Conservation (phyloP, 805 yeast genomes). For the Clavispora phyllophila region DNA sequence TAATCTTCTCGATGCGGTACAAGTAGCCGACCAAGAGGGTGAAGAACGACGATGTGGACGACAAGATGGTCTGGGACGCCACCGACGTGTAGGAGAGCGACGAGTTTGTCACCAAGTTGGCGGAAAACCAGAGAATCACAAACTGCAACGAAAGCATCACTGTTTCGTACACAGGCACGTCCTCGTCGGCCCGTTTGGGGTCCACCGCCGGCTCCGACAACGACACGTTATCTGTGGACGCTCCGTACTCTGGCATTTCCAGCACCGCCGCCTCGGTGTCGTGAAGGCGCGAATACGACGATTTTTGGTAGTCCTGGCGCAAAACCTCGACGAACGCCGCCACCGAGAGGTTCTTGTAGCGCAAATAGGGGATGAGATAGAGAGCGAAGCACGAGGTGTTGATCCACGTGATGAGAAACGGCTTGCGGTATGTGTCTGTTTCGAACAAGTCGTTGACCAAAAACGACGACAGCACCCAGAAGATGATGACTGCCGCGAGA, state of each 20-base stretch:
- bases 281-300: neutral
- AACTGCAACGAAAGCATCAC: constrained; percentile 72
- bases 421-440: constrained; percentile 69
- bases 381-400: constrained; percentile 82
- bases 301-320: constrained; percentile 18
- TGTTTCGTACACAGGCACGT: constrained; percentile 51
- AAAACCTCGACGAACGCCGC: constrained; percentile 19
- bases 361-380: constrained; percentile 62
- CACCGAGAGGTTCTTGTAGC: constrained; percentile 22
- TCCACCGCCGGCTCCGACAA: neutral
- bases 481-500: constrained; percentile 67
- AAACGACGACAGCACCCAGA: constrained; percentile 91
- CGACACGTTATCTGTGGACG: constrained; percentile 1
- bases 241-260: constrained; percentile 7
- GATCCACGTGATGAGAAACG: constrained; percentile 86
- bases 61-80: constrained; percentile 87
- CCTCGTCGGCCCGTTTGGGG: constrained; percentile 22
- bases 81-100: constrained; percentile 85
- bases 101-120: constrained; percentile 82
- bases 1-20: constrained; percentile 66
- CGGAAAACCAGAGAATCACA: constrained; percentile 82
- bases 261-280: constrained; percentile 1
- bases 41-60: constrained; percentile 91
- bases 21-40: constrained; percentile 78
- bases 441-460: constrained; percentile 74